Evolutionary conservation across 805 yeast species (phyloP).

Genomic region (Torulaspora franciscae): DNA sequence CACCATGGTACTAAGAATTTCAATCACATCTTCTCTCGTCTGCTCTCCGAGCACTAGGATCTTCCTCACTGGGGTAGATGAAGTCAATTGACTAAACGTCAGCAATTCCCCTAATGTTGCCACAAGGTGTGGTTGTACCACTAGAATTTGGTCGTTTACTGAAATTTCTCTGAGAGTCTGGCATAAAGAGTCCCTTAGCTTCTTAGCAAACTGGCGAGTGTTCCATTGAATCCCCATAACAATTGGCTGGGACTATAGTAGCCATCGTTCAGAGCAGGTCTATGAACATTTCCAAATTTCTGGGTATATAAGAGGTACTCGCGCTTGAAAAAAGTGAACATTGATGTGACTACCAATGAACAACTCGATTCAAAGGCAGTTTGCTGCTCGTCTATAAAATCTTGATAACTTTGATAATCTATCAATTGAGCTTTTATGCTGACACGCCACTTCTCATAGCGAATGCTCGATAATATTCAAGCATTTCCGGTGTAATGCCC

Average conservation of each 20-base stretch:
- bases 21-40: conserved; percentile 14
- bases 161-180: conserved; percentile 15
- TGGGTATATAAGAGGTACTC: neutral
- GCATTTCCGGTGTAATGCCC: conserved; percentile 84
- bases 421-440: conserved; percentile 10
- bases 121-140: conserved; percentile 24
- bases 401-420: neutral
- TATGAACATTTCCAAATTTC: neutral
- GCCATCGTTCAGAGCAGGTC: neutral
- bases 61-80: conserved; percentile 26
- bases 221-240: conserved; percentile 27
- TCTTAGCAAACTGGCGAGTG: conserved; percentile 24
- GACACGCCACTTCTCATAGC: conserved; percentile 40
- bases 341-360: neutral
- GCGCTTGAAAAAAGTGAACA: neutral
- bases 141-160: conserved; percentile 18
- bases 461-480: conserved; percentile 59
- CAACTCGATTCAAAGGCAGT: neutral
- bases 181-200: conserved; percentile 16
- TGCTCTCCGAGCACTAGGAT: conserved; percentile 26
- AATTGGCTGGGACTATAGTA: neutral
- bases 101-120: conserved; percentile 22
- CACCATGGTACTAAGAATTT: conserved; percentile 10
- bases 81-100: conserved; percentile 28
- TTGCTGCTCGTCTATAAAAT: neutral